Evolutionary conservation across 345 rosid species (phyloP).

Genomic region (Lepidium sativum): DNA sequence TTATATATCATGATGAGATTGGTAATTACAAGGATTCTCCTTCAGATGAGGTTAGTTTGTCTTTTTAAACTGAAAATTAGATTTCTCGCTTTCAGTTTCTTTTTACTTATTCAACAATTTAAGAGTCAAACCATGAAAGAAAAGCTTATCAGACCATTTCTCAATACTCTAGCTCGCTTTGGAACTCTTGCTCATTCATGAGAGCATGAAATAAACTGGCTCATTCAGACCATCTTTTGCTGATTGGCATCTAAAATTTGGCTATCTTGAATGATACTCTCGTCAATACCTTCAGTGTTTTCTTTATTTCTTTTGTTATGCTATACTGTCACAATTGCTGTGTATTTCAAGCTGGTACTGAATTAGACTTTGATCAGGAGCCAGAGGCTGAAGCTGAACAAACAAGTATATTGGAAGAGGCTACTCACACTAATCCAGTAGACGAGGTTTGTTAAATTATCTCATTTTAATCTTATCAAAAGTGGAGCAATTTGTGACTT

Average conservation of each 20-base stretch:
- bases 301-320: not conserved
- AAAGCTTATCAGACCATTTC: not conserved
- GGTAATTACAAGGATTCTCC: constrained; percentile 46
- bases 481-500: not conserved
- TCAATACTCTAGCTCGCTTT: not conserved
- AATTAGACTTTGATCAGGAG: constrained; percentile 20
- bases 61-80: constrained; percentile 4
- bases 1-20: constrained; percentile 31
- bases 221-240: too few species aligned
- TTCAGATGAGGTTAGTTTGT: constrained; percentile 49
- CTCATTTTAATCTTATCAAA: constrained; percentile 8
- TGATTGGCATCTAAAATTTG: not conserved
- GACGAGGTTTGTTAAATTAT: constrained; percentile 30
- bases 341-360: constrained; percentile 12
- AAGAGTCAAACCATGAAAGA: not conserved
- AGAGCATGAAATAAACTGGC: not conserved
- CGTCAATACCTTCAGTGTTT: not conserved
- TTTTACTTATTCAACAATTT: not conserved
- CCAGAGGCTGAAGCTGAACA: constrained; percentile 30
- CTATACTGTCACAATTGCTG: not conserved
- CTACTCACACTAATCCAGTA: constrained; percentile 17
- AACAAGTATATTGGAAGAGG: constrained; percentile 26
- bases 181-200: not conserved
- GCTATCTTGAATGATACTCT: not conserved
- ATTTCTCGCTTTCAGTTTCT: not conserved